phyloP scores from a whole-genome alignment of 257 asterid genomes.

The Solanum sejunctum region DNA sequence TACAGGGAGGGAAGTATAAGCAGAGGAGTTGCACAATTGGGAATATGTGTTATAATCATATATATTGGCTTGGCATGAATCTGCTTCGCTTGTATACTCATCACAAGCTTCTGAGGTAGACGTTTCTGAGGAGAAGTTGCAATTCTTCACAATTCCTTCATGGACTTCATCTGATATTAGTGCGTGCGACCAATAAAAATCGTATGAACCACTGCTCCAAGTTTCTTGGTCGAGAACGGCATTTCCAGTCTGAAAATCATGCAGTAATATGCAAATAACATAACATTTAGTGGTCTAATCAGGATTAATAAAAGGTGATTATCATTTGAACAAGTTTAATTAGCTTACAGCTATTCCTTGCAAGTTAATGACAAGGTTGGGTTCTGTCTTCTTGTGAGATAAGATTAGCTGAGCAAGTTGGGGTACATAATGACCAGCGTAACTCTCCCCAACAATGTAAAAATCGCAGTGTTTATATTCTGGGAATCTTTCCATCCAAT shows the following conservation, averaged over 20 bases:
- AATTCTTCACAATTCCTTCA: constrained; percentile 19
- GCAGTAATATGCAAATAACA: background rate
- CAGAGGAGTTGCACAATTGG: constrained; percentile 27
- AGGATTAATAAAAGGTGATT: background rate
- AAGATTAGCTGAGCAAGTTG: constrained; percentile 7
- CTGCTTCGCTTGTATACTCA: constrained; percentile 1
- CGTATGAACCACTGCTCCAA: constrained; percentile 18
- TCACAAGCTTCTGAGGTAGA: constrained; percentile 10
- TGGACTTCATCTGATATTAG: constrained; percentile 59
- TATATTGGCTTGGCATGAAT: constrained; percentile 4
- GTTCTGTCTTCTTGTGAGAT: background rate
- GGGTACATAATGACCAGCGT: constrained; percentile 9
- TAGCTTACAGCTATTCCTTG: constrained; percentile 5
- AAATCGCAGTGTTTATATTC: constrained; percentile 5
- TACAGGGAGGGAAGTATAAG: background rate
- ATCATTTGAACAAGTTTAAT: background rate
- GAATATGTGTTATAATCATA: constrained; percentile 33
- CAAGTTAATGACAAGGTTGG: constrained; percentile 1
- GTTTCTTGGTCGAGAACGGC: constrained; percentile 27
- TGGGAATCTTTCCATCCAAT: constrained; percentile 14
- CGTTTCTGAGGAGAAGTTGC: constrained; percentile 24
- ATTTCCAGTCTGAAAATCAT: constrained; percentile 47
- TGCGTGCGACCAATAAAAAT: constrained; percentile 45
- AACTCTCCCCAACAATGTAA: constrained; percentile 9
- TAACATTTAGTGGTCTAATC: background rate